Evolutionary conservation across 2,329 filamentous ascomycete species (phyloP), one percentile per base, ranked within the genome.

Genomic region (Colletotrichum eleusines): DNA sequence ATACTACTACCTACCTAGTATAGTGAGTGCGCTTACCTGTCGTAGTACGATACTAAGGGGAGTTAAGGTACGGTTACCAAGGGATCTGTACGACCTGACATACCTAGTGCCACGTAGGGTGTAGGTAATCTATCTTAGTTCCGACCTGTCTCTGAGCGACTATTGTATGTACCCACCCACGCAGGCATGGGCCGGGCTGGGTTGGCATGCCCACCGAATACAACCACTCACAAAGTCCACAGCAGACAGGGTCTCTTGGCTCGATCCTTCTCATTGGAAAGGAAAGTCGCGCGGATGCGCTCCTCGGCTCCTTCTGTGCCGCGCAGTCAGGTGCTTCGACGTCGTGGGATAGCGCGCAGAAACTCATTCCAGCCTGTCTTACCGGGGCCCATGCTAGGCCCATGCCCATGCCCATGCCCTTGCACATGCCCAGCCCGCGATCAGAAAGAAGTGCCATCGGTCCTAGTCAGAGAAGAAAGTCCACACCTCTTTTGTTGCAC

Each of bases 381-480:
- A 35, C 44, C 46, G 33, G 23, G 23, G n/a, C 59, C 59, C 44
- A 61, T 61, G 59, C n/a, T n/a, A n/a, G n/a, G n/a, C n/a, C n/a
- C n/a, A n/a, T n/a, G n/a, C n/a, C n/a, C n/a, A n/a, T n/a, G n/a
- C n/a, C n/a, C n/a, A n/a, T n/a, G n/a, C n/a, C n/a, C n/a, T n/a
- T n/a, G n/a, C n/a, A n/a, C n/a, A n/a, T n/a, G n/a, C 31, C 38
- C 44, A 33, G 23, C 35, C 38, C 33, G 33, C 16, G 23, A 57
- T 50, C 42, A 67, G 50, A 67, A 67, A 60, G 67, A 66, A 57
- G 38, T 31, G 9, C 18, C n/a, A n/a, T n/a, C n/a, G 23, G 53
- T 61, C 63, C 63, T 66, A 58, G 59, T 55, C 62, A 46, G 46
- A 46, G 44, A 66, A 65, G 42, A 60, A 55, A 62, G 44, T n/a